Evolutionary conservation across 768 basidiomycete species (phyloP).

Genomic region (Serendipita indica): DNA sequence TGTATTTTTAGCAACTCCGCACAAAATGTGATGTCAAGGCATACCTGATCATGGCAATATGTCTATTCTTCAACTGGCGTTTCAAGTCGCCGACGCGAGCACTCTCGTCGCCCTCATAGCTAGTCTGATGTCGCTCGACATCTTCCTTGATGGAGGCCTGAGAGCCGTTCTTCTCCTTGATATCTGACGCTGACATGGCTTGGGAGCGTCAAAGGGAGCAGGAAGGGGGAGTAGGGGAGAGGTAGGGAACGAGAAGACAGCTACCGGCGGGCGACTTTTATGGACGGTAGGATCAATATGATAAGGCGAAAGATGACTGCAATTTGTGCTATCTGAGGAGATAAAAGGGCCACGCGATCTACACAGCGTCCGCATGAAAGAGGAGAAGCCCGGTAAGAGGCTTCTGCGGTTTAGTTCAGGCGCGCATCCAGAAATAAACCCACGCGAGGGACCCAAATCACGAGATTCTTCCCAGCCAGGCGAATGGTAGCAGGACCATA

Average conservation of each 20-base stretch:
- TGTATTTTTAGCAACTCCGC: slow-evolving; percentile 20
- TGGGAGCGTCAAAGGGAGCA: background rate
- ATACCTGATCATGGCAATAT: slow-evolving; percentile 70
- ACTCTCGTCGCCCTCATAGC: background rate
- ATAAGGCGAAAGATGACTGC: too few species aligned
- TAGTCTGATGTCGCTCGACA: background rate
- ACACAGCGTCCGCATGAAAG: too few species aligned
- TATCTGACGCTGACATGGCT: background rate
- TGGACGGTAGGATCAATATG: too few species aligned
- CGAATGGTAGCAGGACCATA: too few species aligned
- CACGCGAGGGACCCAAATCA: too few species aligned
- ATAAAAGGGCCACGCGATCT: too few species aligned
- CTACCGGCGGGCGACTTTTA: too few species aligned
- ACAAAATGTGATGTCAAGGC: slow-evolving; percentile 14
- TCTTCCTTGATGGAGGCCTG: slow-evolving; percentile 1
- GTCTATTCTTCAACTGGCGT: slow-evolving; percentile 59
- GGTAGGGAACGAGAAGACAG: background rate
- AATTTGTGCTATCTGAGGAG: too few species aligned
- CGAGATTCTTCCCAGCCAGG: too few species aligned
- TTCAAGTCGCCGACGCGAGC: slow-evolving; percentile 15
- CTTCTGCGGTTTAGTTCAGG: too few species aligned
- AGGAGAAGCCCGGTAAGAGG: too few species aligned
- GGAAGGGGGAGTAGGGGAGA: background rate
- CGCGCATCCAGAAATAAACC: too few species aligned
- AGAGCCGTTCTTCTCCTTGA: background rate